These are phyloP conservation scores for Saprolegnia parasitica DNA, from an alignment of 352 stramenopile genomes.

Conservation along the genomic window DNA sequence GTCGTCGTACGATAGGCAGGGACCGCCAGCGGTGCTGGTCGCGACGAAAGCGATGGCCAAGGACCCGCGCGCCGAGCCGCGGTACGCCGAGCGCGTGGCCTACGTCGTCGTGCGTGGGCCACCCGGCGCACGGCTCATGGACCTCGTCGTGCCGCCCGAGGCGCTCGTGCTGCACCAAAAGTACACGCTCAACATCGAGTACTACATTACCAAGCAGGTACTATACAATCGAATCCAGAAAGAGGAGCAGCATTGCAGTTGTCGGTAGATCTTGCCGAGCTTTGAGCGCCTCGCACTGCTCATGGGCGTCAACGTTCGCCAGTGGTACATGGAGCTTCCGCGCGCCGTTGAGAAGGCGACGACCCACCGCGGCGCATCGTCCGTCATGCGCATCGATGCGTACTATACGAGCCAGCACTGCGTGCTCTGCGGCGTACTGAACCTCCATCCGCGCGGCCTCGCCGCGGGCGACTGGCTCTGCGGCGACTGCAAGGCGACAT, in stretches of 20 bases:
- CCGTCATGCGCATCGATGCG: constrained; percentile 55
- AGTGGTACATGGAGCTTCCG: constrained; percentile 64
- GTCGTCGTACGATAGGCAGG: constrained; percentile 36
- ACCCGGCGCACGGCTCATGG: constrained; percentile 79
- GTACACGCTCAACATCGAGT: constrained; percentile 85
- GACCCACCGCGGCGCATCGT: constrained; percentile 29
- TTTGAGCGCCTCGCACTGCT: constrained; percentile 81
- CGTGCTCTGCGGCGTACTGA: constrained; percentile 48
- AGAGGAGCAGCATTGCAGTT: neutral
- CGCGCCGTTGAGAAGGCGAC: constrained; percentile 32
- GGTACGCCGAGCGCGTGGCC: constrained; percentile 80
- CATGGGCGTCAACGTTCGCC: constrained; percentile 67
- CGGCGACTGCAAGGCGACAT: neutral
- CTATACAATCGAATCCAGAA: too few species aligned
- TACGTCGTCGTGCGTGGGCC: constrained; percentile 90
- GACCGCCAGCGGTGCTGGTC: constrained; percentile 70
- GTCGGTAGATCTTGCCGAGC: constrained; percentile 71
- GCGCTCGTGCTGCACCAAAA: constrained; percentile 48
- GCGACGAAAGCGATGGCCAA: constrained; percentile 73
- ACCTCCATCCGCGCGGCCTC: neutral
- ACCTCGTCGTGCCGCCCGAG: constrained; percentile 84
- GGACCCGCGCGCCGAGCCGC: constrained; percentile 67
- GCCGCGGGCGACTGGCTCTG: neutral
- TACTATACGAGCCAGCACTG: constrained; percentile 85
- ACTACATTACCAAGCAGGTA: constrained; percentile 91